Percentiles rank a stretch among this genome's conserved stretches.
These are phyloP conservation scores for Boletus rubropictus DNA, from an alignment of 768 basidiomycete species.

Conservation along the genomic window DNA sequence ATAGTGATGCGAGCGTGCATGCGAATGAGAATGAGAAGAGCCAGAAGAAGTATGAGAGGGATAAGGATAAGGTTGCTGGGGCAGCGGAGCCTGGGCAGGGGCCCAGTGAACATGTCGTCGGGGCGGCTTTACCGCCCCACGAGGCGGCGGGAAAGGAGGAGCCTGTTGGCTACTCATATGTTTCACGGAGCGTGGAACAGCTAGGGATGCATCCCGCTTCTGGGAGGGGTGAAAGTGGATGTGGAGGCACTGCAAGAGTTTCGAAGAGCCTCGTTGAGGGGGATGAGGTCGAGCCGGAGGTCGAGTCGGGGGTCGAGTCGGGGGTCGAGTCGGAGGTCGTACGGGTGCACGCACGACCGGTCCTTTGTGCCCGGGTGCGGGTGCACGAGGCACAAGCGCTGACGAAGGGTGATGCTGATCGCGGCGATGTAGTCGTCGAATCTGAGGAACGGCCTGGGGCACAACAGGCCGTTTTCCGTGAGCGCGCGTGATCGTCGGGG, in stretches of 20 bases:
- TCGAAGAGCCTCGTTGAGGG: slow-evolving; percentile 8
- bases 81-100: slow-evolving; percentile 24
- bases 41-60: slow-evolving; percentile 13
- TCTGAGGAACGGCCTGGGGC: slow-evolving; percentile 15
- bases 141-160: slow-evolving; percentile 22
- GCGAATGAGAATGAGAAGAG: not conserved
- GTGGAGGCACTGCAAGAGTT: slow-evolving; percentile 21
- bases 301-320: no score
- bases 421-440: slow-evolving; percentile 18
- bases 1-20: not conserved
- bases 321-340: slow-evolving; percentile 1
- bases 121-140: slow-evolving; percentile 11
- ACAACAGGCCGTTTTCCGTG: slow-evolving; percentile 16
- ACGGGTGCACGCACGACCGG: slow-evolving; percentile 9
- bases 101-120: slow-evolving; percentile 27
- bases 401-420: slow-evolving; percentile 7
- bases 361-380: slow-evolving; percentile 12
- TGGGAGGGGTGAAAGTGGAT: slow-evolving; percentile 23
- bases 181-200: slow-evolving; percentile 10
- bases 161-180: not conserved
- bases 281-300: slow-evolving; percentile 9
- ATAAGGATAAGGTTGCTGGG: slow-evolving; percentile 24
- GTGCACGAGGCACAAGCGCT: slow-evolving; percentile 9
- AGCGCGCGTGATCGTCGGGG: slow-evolving; percentile 12
- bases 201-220: slow-evolving; percentile 14